Percentiles rank a stretch among this genome's conserved stretches.
Evolutionary conservation across 371 early-diverging fungal species (phyloP).

Genomic region (Mortierella sp.): DNA sequence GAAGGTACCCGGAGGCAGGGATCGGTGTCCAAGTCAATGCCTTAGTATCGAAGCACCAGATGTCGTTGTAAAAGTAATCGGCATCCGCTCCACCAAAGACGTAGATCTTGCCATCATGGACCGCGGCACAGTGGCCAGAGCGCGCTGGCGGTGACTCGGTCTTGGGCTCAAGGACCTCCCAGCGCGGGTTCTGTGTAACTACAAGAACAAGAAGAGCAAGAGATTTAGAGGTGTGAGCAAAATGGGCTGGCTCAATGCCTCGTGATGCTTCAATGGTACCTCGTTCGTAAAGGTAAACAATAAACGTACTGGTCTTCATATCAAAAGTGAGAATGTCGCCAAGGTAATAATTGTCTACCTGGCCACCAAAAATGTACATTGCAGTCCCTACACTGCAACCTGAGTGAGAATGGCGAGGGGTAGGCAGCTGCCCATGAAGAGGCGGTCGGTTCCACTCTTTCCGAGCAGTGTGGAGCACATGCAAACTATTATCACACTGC

Average conservation of each 20-base stretch:
- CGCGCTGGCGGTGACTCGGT: constrained; percentile 62
- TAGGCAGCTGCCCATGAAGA: constrained; percentile 62
- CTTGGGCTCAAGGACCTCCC: constrained; percentile 58
- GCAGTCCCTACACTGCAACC: constrained; percentile 61
- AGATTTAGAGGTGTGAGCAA: background rate
- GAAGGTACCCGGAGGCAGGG: constrained; percentile 66
- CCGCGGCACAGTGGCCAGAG: constrained; percentile 61
- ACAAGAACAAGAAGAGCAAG: background rate
- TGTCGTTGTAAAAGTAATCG: constrained; percentile 69
- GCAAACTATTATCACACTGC: constrained; percentile 14
- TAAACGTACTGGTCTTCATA: constrained; percentile 59
- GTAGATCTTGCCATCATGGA: constrained; percentile 61
- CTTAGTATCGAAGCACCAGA: constrained; percentile 72
- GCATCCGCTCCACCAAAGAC: constrained; percentile 79
- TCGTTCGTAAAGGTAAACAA: background rate
- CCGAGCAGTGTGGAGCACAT: constrained; percentile 21
- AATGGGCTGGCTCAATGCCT: background rate
- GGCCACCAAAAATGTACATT: constrained; percentile 79
- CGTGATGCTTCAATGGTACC: background rate
- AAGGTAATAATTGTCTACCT: constrained; percentile 67
- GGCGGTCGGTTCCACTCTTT: constrained; percentile 59
- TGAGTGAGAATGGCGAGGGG: constrained; percentile 71
- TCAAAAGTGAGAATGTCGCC: constrained; percentile 75
- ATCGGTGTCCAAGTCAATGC: constrained; percentile 65
- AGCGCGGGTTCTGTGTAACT: constrained; percentile 53